Conservation (phyloP, 129 eudicot genomes). For the Ambrosia artemisiifolia region DNA sequence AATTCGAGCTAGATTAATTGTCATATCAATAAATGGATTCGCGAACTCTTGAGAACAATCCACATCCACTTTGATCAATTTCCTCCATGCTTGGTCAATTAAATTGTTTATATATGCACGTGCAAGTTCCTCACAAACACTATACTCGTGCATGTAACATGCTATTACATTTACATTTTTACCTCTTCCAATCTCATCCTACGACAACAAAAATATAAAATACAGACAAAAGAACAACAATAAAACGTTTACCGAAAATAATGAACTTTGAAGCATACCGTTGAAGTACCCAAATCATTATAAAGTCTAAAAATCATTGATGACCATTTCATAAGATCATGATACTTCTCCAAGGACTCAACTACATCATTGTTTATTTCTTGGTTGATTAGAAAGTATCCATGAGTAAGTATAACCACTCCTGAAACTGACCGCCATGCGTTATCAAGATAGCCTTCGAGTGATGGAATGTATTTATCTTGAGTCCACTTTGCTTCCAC, state of each 20-base stretch:
- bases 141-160: conserved; percentile 49
- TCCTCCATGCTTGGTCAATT: conserved; percentile 36
- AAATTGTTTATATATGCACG: conserved; percentile 24
- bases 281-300: conserved; percentile 38
- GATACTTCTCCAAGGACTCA: conserved; percentile 15
- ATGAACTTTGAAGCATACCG: conserved; percentile 11
- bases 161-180: conserved; percentile 39
- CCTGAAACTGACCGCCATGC: conserved; percentile 30
- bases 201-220: neutral
- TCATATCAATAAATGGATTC: conserved; percentile 28
- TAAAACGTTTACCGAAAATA: neutral
- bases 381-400: conserved; percentile 18
- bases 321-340: conserved; percentile 46
- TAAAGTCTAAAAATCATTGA: conserved; percentile 45
- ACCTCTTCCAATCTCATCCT: conserved; percentile 46
- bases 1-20: conserved; percentile 51
- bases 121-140: conserved; percentile 34
- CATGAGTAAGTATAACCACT: conserved; percentile 33
- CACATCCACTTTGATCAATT: conserved; percentile 32
- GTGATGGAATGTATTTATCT: conserved; percentile 19
- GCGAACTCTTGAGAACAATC: conserved; percentile 6
- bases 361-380: conserved; percentile 18
- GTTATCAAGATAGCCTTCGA: conserved; percentile 28
- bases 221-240: neutral
- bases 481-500: conserved; percentile 43